Conservation (phyloP, 2,329 filamentous ascomycete species). For the Blastomyces gilchristii region DNA sequence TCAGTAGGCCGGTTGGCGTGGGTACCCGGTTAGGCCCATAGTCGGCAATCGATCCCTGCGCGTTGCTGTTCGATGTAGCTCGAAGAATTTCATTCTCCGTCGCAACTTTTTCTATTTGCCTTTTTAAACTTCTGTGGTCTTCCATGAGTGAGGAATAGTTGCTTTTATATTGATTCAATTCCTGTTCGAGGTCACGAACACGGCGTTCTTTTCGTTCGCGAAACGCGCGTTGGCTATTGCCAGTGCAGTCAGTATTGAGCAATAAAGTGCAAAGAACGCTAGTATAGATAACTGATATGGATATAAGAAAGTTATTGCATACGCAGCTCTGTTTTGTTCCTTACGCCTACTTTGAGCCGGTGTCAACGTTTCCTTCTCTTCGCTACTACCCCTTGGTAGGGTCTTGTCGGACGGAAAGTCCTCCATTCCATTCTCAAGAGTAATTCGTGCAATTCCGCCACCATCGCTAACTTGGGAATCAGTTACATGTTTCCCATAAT, state of each 20-base stretch:
- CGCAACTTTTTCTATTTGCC: constrained; percentile 68
- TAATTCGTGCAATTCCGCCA: not conserved
- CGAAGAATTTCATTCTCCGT: constrained; percentile 91
- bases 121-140: constrained; percentile 80
- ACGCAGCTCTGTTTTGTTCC: constrained; percentile 64
- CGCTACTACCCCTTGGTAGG: constrained; percentile 39
- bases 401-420: constrained; percentile 21
- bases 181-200: constrained; percentile 83
- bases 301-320: constrained; percentile 30
- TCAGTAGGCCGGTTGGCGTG: constrained; percentile 56
- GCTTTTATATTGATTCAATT: constrained; percentile 66
- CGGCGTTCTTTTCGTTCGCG: constrained; percentile 91
- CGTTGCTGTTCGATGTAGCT: constrained; percentile 52
- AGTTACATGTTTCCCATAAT: constrained; percentile 26
- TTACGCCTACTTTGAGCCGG: constrained; percentile 53
- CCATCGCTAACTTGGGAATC: constrained; percentile 22
- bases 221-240: constrained; percentile 79
- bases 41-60: not conserved
- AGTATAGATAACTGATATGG: not conserved
- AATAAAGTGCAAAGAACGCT: not conserved
- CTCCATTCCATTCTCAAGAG: not conserved
- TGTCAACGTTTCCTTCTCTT: constrained; percentile 45
- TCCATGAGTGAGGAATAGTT: constrained; percentile 60
- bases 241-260: constrained; percentile 1
- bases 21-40: constrained; percentile 24